Percentiles rank a stretch among this genome's conserved stretches.
phyloP scores from a whole-genome alignment of 2,329 filamentous ascomycete species.

The Ceratocystis variospora region DNA sequence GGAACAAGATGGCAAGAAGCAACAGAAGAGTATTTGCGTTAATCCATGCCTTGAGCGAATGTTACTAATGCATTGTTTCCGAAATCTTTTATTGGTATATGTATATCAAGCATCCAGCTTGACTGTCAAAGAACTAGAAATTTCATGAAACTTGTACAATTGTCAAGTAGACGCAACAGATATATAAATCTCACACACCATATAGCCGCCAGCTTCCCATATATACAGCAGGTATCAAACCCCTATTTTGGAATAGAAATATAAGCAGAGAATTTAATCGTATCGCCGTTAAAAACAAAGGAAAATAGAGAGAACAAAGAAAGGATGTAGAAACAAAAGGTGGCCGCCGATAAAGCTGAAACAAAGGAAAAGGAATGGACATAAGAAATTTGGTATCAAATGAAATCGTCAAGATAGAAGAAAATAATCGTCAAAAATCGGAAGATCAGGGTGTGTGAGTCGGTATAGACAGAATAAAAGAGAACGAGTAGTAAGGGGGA shows the following conservation, averaged over 20 bases:
- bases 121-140: neutral
- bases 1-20: no score
- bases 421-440: neutral
- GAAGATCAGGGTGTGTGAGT: neutral
- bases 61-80: neutral
- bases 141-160: neutral
- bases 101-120: conserved; percentile 1
- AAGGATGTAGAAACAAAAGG: neutral
- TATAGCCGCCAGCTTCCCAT: neutral
- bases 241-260: neutral
- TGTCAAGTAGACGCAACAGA: neutral
- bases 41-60: no score
- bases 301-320: neutral
- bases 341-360: neutral
- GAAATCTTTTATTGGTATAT: neutral
- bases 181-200: neutral
- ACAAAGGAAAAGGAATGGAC: neutral
- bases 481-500: neutral
- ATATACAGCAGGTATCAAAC: neutral
- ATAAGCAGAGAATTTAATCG: neutral
- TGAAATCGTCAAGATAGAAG: conserved; percentile 1
- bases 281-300: conserved; percentile 5
- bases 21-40: no score
- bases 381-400: conserved; percentile 9
- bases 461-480: neutral